Base-by-base conservation (phyloP, 345 rosid species). In the Lepidium aucheri region DNA sequence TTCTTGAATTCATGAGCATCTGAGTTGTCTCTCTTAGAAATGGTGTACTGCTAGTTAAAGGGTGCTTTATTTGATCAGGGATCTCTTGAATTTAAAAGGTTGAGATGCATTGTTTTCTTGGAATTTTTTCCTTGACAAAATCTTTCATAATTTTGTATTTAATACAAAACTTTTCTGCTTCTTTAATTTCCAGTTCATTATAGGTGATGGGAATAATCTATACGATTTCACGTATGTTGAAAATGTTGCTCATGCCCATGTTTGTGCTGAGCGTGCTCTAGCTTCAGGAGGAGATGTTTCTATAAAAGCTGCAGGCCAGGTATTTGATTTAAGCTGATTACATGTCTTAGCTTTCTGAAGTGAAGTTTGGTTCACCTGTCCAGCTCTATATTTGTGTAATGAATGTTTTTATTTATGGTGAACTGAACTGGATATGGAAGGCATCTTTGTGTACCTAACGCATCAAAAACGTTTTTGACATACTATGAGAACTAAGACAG, bases 221-320 rank as follows among this genome's bases (percentile, higher is more conserved):
- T 85, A 82, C 22, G 98, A 90, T 75, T 88, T 90, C 77, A 90
- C 97, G 43, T 90, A 82, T 61, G 98, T 88, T 53, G 97, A 86
- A 77, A 93, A 93, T 81, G 97, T 90, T 77, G 97, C 94, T 50
- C 97, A 90, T 77, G 91, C 94, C 54, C 97, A 90, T 79, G 72
- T 88, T 60, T 88, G 98, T 73, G 97, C 97, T 74, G 98, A 93
- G 76, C 77, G 87, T 76, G 88, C 98, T 82, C 82, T 93, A 72
- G 89, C 98, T 53, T 85, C 97, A 3, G 87, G 78, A 66, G 85
- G 79, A 67, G 82, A 81, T 51, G 83, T 82, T 63, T 81, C 94
- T 34, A 75, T 80, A 62, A 90, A 79, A 73, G 98, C 96, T 66
- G 82, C 96, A 53, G 97, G 98, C 58, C 87, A 93, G 94, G 98